These are phyloP conservation scores for Mycena galopus DNA, from an alignment of 768 basidiomycete species.

Conservation along the genomic window DNA sequence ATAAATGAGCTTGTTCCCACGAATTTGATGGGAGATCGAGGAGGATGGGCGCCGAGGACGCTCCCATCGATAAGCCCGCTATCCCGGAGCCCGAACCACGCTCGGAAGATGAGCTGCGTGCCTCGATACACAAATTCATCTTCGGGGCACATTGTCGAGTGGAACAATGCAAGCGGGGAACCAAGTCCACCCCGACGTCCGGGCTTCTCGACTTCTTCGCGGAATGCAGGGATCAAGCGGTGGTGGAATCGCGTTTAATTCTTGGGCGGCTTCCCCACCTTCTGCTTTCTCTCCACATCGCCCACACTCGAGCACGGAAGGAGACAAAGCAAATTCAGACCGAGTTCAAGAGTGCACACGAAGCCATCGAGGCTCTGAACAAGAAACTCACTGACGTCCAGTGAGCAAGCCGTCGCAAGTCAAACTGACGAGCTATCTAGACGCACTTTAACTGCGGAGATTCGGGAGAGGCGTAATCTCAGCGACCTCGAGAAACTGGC, in stretches of 20 bases:
- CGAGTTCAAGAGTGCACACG: too few species aligned
- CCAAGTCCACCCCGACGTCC: constrained; percentile 26
- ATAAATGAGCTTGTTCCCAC: too few species aligned
- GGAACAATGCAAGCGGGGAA: constrained; percentile 21
- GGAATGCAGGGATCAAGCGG: constrained; percentile 34
- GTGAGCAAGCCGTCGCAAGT: too few species aligned
- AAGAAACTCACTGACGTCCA: too few species aligned
- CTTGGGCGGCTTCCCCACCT: constrained; percentile 56
- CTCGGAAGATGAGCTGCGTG: constrained; percentile 44
- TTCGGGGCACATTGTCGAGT: constrained; percentile 16
- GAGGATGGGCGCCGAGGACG: constrained; percentile 14
- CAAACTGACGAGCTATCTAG: too few species aligned
- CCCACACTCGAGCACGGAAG: constrained; percentile 39
- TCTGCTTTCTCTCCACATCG: constrained; percentile 54
- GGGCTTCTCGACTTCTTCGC: constrained; percentile 40
- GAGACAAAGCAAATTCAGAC: constrained; percentile 45
- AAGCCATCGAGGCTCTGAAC: too few species aligned
- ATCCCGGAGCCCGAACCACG: constrained; percentile 33
- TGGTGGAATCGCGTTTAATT: constrained; percentile 52
- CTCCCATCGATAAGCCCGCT: constrained; percentile 26
- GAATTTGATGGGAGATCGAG: too few species aligned
- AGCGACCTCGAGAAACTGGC: constrained; percentile 39
- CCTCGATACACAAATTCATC: constrained; percentile 42
- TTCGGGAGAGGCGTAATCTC: too few species aligned
- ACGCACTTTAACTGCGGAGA: too few species aligned